These are phyloP conservation scores for Cercospora brassicicola DNA, from an alignment of 2,329 filamentous ascomycete species.

Conservation along the genomic window DNA sequence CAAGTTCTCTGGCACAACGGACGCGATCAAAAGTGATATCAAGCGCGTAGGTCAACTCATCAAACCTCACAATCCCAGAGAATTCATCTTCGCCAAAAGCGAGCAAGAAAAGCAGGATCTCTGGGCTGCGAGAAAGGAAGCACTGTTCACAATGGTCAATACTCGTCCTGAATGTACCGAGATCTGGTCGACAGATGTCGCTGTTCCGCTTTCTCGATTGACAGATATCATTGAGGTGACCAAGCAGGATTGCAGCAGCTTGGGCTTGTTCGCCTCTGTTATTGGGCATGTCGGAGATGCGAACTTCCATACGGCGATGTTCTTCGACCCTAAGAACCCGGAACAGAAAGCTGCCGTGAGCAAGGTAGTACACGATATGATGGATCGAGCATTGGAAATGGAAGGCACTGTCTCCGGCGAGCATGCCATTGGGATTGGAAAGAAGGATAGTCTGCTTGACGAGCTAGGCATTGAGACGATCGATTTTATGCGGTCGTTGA, in stretches of 20 bases:
- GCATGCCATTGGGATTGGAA: conserved; percentile 29
- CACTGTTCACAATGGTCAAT: conserved; percentile 62
- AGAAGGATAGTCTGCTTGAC: conserved; percentile 26
- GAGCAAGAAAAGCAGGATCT: conserved; percentile 37
- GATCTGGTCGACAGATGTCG: conserved; percentile 63
- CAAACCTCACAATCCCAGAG: conserved; percentile 39
- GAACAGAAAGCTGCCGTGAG: conserved; percentile 75
- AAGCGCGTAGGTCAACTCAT: conserved; percentile 67
- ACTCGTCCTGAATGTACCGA: conserved; percentile 57
- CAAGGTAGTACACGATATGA: conserved; percentile 81
- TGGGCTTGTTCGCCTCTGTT: conserved; percentile 83
- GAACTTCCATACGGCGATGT: conserved; percentile 91
- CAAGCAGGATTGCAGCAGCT: conserved; percentile 83
- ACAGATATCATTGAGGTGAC: conserved; percentile 72
- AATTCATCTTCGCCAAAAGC: conserved; percentile 26
- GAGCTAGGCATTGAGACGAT: conserved; percentile 26
- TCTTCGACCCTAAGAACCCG: conserved; percentile 72
- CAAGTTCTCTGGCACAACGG: conserved; percentile 70
- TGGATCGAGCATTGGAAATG: conserved; percentile 86
- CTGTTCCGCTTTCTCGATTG: conserved; percentile 61
- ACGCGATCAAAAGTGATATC: conserved; percentile 75
- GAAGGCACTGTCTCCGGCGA: conserved; percentile 64
- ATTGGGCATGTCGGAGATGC: conserved; percentile 90
- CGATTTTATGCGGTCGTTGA: conserved; percentile 26
- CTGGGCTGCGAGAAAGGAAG: conserved; percentile 62